Evolutionary conservation across 148 eudicot genomes (phyloP).

Genomic region (Drosera capensis): DNA sequence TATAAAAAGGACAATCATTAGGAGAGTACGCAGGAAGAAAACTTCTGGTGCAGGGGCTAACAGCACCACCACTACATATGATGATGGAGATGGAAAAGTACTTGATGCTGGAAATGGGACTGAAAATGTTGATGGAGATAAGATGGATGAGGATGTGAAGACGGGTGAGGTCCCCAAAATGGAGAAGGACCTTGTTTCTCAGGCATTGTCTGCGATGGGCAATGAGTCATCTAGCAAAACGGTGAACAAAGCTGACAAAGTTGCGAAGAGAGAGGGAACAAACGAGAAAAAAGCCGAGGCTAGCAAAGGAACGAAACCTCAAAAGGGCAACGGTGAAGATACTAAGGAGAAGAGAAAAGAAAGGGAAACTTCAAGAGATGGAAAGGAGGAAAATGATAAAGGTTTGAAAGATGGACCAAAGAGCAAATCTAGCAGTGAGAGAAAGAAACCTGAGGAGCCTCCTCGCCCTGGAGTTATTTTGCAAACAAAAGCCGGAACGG

Average conservation of each 20-base stretch:
- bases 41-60: conserved; percentile 19
- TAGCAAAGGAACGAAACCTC: conserved; percentile 12
- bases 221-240: conserved; percentile 11
- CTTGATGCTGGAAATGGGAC: conserved; percentile 17
- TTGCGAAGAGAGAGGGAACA: conserved; percentile 20
- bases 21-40: conserved; percentile 57
- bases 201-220: conserved; percentile 7
- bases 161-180: conserved; percentile 10
- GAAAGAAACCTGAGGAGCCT: conserved; percentile 61
- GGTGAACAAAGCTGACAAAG: conserved; percentile 21
- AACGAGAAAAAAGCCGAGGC: conserved; percentile 20
- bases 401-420: conserved; percentile 40
- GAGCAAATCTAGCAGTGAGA: conserved; percentile 44
- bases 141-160: conserved; percentile 9
- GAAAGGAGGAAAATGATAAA: conserved; percentile 41
- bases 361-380: conserved; percentile 31
- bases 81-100: conserved; percentile 13
- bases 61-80: conserved; percentile 18
- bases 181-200: conserved; percentile 11
- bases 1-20: conserved; percentile 63
- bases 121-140: conserved; percentile 11
- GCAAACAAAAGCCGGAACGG: conserved; percentile 49
- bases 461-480: conserved; percentile 81
- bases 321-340: conserved; percentile 21
- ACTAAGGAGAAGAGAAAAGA: conserved; percentile 31